Percentiles rank a stretch among this genome's conserved stretches.
Evolutionary conservation across 352 stramenopile genomes (phyloP).

Genomic region (Pythium phragmitis): DNA sequence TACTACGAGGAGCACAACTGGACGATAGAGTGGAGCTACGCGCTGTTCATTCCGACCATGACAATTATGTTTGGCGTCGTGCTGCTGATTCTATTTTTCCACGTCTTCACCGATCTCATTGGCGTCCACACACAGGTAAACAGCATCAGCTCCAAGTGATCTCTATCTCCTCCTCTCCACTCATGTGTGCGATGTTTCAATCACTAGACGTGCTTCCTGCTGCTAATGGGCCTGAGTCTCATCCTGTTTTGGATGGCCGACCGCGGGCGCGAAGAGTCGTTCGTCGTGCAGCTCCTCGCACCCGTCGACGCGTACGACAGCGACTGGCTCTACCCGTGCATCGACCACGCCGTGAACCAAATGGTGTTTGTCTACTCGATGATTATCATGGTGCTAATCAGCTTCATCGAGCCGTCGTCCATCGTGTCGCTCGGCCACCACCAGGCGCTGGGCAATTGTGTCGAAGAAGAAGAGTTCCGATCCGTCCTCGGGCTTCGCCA

Average conservation of each 20-base stretch:
- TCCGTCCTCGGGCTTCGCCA: conserved; percentile 59
- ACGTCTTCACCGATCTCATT: conserved; percentile 53
- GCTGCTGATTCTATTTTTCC: conserved; percentile 68
- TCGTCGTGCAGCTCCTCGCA: conserved; percentile 52
- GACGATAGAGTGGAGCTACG: conserved; percentile 66
- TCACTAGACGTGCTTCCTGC: conserved; percentile 46
- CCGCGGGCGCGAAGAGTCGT: conserved; percentile 54
- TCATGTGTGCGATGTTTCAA: not conserved
- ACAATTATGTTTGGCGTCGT: conserved; percentile 47
- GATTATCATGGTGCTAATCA: conserved; percentile 53
- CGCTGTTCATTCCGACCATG: conserved; percentile 53
- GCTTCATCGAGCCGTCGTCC: conserved; percentile 59
- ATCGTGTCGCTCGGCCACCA: conserved; percentile 79
- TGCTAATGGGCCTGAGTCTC: conserved; percentile 50
- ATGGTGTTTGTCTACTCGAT: conserved; percentile 75
- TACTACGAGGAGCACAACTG: conserved; percentile 68
- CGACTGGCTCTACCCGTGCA: conserved; percentile 73
- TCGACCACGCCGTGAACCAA: conserved; percentile 82
- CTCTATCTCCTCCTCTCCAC: not conserved
- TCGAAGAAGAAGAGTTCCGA: conserved; percentile 53
- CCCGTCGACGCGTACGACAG: conserved; percentile 75
- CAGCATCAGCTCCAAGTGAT: not conserved
- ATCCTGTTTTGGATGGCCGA: conserved; percentile 73
- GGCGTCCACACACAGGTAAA: conserved; percentile 48
- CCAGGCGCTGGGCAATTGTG: conserved; percentile 71